Conservation (phyloP, 495 filamentous ascomycete genomes). For the Aspergillus asperescens region DNA sequence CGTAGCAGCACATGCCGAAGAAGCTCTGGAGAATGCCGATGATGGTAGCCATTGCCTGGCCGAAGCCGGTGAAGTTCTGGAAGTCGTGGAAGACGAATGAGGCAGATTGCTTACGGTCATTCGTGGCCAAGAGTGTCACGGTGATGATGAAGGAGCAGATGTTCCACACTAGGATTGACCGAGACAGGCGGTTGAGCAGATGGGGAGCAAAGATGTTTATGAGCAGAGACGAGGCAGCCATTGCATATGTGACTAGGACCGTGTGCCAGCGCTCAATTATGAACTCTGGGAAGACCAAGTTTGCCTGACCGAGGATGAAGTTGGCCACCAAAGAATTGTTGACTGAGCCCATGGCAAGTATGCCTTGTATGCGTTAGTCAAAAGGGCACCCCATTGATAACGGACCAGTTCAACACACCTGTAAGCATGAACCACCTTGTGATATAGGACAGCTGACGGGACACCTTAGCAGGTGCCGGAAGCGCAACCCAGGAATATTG, state of each 20-base stretch:
- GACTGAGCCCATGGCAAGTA: conserved; percentile 50
- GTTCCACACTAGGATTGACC: conserved; percentile 47
- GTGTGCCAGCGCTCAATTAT: conserved; percentile 51
- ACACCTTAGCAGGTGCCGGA: conserved; percentile 47
- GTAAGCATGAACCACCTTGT: conserved; percentile 53
- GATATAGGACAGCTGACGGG: conserved; percentile 43
- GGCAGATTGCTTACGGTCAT: conserved; percentile 45
- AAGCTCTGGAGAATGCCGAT: conserved; percentile 47
- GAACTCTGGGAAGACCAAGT: conserved; percentile 42
- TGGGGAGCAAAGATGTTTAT: conserved; percentile 44
- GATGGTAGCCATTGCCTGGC: conserved; percentile 41
- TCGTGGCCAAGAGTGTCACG: conserved; percentile 43
- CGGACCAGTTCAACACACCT: conserved; percentile 22
- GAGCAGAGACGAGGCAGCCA: conserved; percentile 30
- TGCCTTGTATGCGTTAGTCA: conserved; percentile 25
- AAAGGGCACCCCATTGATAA: not conserved
- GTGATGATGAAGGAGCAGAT: conserved; percentile 46
- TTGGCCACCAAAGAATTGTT: conserved; percentile 50
- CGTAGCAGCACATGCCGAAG: conserved; percentile 50
- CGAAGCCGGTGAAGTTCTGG: conserved; percentile 49
- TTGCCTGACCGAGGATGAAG: conserved; percentile 47
- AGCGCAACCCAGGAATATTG: conserved; percentile 56
- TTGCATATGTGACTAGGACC: conserved; percentile 43
- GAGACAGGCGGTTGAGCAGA: conserved; percentile 43
- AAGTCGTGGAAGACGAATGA: conserved; percentile 51